These are phyloP conservation scores for Pleurotus salmoneostramineus DNA, from an alignment of 768 basidiomycete genomes.

Conservation along the genomic window DNA sequence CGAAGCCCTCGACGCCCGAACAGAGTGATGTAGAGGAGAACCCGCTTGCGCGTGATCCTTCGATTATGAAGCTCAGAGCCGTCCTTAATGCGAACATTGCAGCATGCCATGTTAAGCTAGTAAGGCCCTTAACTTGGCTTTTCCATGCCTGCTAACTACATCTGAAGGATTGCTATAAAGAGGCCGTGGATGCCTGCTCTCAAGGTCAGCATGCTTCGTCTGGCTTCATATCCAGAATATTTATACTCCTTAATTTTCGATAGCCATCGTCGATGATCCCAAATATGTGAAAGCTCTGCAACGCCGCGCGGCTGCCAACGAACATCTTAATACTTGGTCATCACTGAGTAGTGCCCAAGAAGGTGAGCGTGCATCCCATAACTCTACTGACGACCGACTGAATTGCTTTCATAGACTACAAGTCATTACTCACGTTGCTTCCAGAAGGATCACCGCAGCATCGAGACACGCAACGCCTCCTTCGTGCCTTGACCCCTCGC, in stretches of 20 bases:
- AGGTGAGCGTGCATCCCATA: conserved; percentile 44
- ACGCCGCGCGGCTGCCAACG: conserved; percentile 84
- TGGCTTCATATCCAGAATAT: neutral
- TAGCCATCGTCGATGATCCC: conserved; percentile 86
- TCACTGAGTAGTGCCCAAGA: conserved; percentile 79
- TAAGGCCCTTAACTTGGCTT: conserved; percentile 20
- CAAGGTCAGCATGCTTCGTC: conserved; percentile 42
- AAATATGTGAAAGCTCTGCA: conserved; percentile 84
- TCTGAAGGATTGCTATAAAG: conserved; percentile 68
- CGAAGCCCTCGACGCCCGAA: conserved; percentile 6
- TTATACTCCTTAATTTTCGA: conserved; percentile 3
- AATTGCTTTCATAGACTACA: conserved; percentile 59
- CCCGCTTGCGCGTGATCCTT: conserved; percentile 32
- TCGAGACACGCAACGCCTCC: conserved; percentile 41
- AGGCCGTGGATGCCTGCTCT: conserved; percentile 77
- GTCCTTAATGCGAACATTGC: conserved; percentile 85
- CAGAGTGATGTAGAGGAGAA: conserved; percentile 14
- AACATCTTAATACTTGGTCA: conserved; percentile 77
- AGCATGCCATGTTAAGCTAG: conserved; percentile 80
- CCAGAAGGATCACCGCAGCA: conserved; percentile 50
- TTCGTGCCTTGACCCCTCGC: conserved; percentile 59
- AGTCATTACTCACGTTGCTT: conserved; percentile 59
- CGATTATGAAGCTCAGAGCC: conserved; percentile 59
- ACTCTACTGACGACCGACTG: neutral
- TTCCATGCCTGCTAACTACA: conserved; percentile 4